phyloP scores from a whole-genome alignment of 1,284 basidiomycete species.

The Volvariella volvacea region DNA sequence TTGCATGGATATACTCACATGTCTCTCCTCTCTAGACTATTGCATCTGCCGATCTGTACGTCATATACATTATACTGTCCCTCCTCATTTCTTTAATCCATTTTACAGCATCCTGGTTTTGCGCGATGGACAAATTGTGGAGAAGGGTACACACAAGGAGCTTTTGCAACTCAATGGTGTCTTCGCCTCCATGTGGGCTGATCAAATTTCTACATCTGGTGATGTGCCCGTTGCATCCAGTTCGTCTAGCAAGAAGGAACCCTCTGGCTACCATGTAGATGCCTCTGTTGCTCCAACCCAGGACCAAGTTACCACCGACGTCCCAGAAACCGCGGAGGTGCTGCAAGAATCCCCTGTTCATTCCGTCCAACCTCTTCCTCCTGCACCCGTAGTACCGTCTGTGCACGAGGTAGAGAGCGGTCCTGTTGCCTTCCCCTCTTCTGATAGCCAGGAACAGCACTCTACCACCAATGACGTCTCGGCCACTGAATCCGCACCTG shows the following conservation, averaged over 20 bases:
- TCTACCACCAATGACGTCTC: background rate
- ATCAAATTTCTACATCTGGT: conserved; percentile 61
- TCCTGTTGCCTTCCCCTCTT: conserved; percentile 37
- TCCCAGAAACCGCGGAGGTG: conserved; percentile 2
- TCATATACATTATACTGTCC: conserved; percentile 6
- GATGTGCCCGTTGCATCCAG: conserved; percentile 28
- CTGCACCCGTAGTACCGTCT: conserved; percentile 8
- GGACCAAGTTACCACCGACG: conserved; percentile 10
- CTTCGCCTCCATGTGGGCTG: conserved; percentile 80
- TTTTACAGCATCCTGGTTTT: conserved; percentile 68
- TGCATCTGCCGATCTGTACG: conserved; percentile 67
- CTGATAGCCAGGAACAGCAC: conserved; percentile 13
- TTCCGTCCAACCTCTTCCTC: background rate
- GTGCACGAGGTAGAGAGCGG: conserved; percentile 6
- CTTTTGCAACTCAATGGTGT: conserved; percentile 60
- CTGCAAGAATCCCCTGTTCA: background rate
- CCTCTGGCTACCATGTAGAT: conserved; percentile 33
- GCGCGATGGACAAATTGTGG: conserved; percentile 75
- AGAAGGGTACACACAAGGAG: conserved; percentile 72
- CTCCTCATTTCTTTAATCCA: conserved; percentile 1
- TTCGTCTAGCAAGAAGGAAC: conserved; percentile 29
- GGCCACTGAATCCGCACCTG: conserved; percentile 11
- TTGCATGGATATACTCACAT: conserved; percentile 8
- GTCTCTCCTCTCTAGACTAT: conserved; percentile 47
- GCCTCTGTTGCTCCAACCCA: conserved; percentile 9